These are phyloP conservation scores for Colletotrichum melonis DNA, from an alignment of 2,329 filamentous ascomycete genomes.

Conservation along the genomic window DNA sequence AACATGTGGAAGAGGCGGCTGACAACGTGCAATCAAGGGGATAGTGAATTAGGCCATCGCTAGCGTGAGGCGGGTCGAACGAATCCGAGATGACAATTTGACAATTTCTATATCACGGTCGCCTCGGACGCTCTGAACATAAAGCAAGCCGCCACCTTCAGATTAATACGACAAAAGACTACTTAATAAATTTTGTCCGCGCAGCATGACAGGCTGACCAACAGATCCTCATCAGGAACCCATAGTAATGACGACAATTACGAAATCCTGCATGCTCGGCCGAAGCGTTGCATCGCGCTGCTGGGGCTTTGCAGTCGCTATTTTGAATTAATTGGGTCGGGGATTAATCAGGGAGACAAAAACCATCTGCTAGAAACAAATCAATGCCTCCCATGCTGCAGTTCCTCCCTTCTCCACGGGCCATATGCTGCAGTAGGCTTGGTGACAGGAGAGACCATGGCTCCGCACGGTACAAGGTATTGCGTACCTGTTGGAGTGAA, in stretches of 20 bases:
- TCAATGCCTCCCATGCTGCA: constrained; percentile 12
- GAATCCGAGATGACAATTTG: not conserved
- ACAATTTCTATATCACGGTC: not conserved
- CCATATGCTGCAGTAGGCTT: not conserved
- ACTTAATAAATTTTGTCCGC: not conserved
- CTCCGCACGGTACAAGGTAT: not conserved
- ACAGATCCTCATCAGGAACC: not conserved
- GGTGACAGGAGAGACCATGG: not conserved
- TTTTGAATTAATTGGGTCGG: constrained; percentile 19
- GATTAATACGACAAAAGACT: not conserved
- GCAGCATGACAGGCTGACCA: not conserved
- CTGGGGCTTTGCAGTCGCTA: constrained; percentile 3
- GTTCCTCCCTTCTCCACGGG: constrained; percentile 4
- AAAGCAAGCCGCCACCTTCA: constrained; percentile 5
- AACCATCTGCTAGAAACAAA: constrained; percentile 28
- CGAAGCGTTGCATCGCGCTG: not conserved
- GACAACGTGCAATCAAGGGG: not conserved
- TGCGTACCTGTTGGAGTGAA: not conserved
- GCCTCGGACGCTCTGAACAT: not conserved
- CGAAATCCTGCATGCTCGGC: not conserved
- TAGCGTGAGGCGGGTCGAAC: not conserved
- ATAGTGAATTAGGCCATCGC: not conserved
- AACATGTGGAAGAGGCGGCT: not conserved
- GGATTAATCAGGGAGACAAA: constrained; percentile 12
- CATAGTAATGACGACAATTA: not conserved